Conservation (phyloP, 1,284 basidiomycete genomes). For the Cryptococcus wingfieldii region DNA sequence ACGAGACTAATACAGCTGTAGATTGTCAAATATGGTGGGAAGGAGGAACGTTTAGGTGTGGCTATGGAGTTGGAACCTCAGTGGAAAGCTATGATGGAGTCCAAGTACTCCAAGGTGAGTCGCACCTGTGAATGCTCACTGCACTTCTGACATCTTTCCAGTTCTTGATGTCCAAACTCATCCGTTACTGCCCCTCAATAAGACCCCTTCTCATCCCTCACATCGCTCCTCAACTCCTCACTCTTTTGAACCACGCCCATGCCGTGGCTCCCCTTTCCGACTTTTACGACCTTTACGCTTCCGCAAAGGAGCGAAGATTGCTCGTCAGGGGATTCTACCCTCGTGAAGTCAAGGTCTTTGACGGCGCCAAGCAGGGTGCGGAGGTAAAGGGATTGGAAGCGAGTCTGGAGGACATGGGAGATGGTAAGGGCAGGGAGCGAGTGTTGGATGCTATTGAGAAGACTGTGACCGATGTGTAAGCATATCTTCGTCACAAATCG, state of each 20-base stretch:
- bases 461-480: slow-evolving; percentile 70
- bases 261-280: slow-evolving; percentile 77
- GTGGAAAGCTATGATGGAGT: slow-evolving; percentile 71
- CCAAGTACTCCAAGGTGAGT: slow-evolving; percentile 78
- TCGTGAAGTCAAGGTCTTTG: slow-evolving; percentile 73
- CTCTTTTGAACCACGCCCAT: slow-evolving; percentile 73
- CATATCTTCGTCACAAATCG: slow-evolving; percentile 7
- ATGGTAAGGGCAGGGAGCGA: slow-evolving; percentile 59
- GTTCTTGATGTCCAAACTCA: slow-evolving; percentile 80
- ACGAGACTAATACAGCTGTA: slow-evolving; percentile 16
- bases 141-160: slow-evolving; percentile 35
- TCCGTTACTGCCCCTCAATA: slow-evolving; percentile 67
- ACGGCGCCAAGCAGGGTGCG: slow-evolving; percentile 55
- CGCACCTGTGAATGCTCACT: background rate
- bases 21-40: slow-evolving; percentile 74
- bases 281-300: slow-evolving; percentile 77
- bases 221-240: slow-evolving; percentile 67
- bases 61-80: slow-evolving; percentile 74
- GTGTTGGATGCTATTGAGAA: slow-evolving; percentile 63
- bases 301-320: slow-evolving; percentile 72
- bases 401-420: slow-evolving; percentile 61
- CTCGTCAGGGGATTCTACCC: slow-evolving; percentile 82
- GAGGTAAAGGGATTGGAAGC: slow-evolving; percentile 57
- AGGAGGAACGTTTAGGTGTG: slow-evolving; percentile 70
- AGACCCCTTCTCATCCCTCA: slow-evolving; percentile 65